phyloP scores from a whole-genome alignment of 768 basidiomycete genomes.

The Russula virescens region DNA sequence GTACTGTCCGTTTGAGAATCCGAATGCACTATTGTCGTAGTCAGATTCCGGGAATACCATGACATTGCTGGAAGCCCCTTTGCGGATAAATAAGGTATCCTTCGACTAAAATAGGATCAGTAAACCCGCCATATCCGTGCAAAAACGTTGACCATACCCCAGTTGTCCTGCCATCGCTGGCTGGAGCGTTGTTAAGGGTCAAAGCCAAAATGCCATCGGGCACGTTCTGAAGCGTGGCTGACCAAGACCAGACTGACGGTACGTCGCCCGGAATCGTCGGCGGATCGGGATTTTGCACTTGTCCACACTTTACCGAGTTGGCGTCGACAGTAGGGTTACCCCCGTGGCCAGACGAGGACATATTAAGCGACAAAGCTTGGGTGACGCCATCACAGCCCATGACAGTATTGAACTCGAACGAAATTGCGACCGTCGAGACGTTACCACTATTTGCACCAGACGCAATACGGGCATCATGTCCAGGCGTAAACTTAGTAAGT shows the following conservation, averaged over 20 bases:
- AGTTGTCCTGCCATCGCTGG: slow-evolving; percentile 41
- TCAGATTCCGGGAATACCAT: slow-evolving; percentile 86
- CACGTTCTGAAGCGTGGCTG: slow-evolving; percentile 64
- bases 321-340: slow-evolving; percentile 47
- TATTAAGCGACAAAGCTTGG: slow-evolving; percentile 53
- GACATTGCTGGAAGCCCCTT: slow-evolving; percentile 66
- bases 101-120: slow-evolving; percentile 36
- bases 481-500: slow-evolving; percentile 75
- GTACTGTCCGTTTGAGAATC: slow-evolving; percentile 56
- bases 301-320: slow-evolving; percentile 40
- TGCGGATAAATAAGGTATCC: slow-evolving; percentile 77
- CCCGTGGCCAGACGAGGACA: slow-evolving; percentile 63
- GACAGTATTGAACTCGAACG: slow-evolving; percentile 68
- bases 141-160: slow-evolving; percentile 40
- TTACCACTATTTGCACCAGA: slow-evolving; percentile 44
- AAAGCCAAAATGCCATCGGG: slow-evolving; percentile 82
- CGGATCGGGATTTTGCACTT: slow-evolving; percentile 44
- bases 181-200: slow-evolving; percentile 51
- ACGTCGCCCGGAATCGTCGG: slow-evolving; percentile 49
- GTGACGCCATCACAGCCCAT: slow-evolving; percentile 77
- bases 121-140: background rate
- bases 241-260: slow-evolving; percentile 65
- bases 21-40: slow-evolving; percentile 60
- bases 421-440: slow-evolving; percentile 53
- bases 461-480: slow-evolving; percentile 75